Conservation (phyloP, 768 basidiomycete genomes). For the Mycena belliarum region DNA sequence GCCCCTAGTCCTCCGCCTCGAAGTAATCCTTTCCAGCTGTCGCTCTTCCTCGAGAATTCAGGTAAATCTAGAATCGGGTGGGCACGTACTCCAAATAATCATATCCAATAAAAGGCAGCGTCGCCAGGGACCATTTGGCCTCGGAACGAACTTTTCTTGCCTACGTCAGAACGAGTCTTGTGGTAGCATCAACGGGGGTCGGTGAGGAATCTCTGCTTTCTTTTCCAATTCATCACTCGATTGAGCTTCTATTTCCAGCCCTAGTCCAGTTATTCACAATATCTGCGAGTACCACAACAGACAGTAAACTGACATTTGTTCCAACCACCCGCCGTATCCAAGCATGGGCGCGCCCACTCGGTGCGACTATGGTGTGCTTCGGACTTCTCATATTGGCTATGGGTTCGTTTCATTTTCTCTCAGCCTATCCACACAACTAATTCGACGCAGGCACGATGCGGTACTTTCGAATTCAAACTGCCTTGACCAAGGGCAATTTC, state of each 20-base stretch:
- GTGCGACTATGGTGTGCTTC: slow-evolving; percentile 37
- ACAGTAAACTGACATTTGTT: slow-evolving; percentile 1
- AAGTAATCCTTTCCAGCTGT: not conserved
- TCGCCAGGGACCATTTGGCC: slow-evolving; percentile 48
- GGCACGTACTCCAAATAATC: too few relatives aligned
- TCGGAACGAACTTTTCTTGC: slow-evolving; percentile 46
- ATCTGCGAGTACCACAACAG: slow-evolving; percentile 22
- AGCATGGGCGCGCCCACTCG: slow-evolving; percentile 37
- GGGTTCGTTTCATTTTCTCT: slow-evolving; percentile 24
- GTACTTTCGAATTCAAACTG: slow-evolving; percentile 41
- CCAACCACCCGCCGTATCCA: slow-evolving; percentile 19
- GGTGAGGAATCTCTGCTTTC: slow-evolving; percentile 30
- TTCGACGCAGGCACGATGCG: slow-evolving; percentile 31
- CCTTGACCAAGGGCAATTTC: slow-evolving; percentile 39
- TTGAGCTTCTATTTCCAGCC: slow-evolving; percentile 26
- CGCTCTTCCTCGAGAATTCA: slow-evolving; percentile 41
- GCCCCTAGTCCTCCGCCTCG: not conserved
- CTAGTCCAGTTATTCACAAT: slow-evolving; percentile 47
- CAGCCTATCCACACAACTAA: not conserved
- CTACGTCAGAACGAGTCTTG: slow-evolving; percentile 35
- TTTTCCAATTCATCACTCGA: not conserved
- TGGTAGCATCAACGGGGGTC: slow-evolving; percentile 44
- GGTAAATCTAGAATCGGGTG: too few relatives aligned
- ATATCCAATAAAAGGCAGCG: slow-evolving; percentile 30
- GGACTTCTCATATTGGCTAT: slow-evolving; percentile 34